phyloP scores from a whole-genome alignment of 306 rosid species.

The Ceratonia siliqua region DNA sequence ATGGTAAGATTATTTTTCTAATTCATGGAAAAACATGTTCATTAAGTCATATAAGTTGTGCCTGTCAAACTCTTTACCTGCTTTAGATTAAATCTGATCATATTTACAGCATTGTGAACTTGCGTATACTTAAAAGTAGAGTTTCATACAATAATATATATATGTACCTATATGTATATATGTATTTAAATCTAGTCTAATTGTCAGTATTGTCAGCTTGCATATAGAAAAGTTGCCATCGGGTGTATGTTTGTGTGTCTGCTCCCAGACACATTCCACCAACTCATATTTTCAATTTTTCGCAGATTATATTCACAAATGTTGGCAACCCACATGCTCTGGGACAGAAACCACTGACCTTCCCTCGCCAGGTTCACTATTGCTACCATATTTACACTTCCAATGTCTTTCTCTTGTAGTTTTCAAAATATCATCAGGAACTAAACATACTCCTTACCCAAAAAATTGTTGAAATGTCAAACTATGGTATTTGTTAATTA shows the following conservation, averaged over 20 bases:
- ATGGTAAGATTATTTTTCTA: background rate
- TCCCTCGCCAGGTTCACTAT: constrained; percentile 91
- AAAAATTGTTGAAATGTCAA: background rate
- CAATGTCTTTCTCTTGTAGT: background rate
- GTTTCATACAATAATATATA: background rate
- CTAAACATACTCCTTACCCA: constrained; percentile 10
- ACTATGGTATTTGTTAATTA: constrained; percentile 11
- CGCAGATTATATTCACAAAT: constrained; percentile 92
- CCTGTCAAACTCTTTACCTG: background rate
- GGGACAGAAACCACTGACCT: constrained; percentile 93
- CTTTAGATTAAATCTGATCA: background rate
- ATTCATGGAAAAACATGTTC: background rate
- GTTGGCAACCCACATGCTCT: constrained; percentile 98
- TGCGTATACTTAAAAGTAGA: constrained; percentile 14
- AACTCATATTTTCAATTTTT: constrained; percentile 28
- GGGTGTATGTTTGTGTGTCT: no score
- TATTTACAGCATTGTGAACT: background rate
- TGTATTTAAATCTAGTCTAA: background rate
- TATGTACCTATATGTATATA: background rate
- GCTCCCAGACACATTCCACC: background rate
- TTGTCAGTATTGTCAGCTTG: background rate
- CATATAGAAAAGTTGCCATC: no score
- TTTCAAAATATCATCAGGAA: background rate
- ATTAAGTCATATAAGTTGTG: background rate
- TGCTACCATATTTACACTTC: constrained; percentile 28